phyloP scores from a whole-genome alignment of 2,329 filamentous ascomycete genomes.

The Amylocarpus encephaloides region DNA sequence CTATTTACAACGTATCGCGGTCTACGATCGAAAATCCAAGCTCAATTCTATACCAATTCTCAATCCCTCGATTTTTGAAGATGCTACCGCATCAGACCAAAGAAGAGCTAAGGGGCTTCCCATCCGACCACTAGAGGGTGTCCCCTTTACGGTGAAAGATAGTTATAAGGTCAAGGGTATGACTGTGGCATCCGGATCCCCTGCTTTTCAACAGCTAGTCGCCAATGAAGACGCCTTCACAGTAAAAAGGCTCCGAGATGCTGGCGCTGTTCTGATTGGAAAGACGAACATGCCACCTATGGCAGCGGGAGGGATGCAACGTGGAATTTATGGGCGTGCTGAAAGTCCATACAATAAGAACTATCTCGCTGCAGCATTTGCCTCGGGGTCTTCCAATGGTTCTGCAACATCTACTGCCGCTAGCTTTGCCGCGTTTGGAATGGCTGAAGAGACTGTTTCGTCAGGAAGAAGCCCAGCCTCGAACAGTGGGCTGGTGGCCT shows the following conservation, averaged over 20 bases:
- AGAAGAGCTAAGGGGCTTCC: slow-evolving; percentile 30
- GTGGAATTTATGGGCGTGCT: slow-evolving; percentile 49
- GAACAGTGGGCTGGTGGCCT: slow-evolving; percentile 50
- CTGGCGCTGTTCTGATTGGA: slow-evolving; percentile 46
- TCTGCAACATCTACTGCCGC: slow-evolving; percentile 45
- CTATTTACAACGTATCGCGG: slow-evolving; percentile 42
- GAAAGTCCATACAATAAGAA: slow-evolving; percentile 50
- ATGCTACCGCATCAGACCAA: slow-evolving; percentile 42
- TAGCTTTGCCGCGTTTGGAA: slow-evolving; percentile 45
- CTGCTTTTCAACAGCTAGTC: slow-evolving; percentile 44
- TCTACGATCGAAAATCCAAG: slow-evolving; percentile 38
- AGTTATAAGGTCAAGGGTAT: slow-evolving; percentile 48
- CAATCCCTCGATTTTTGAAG: slow-evolving; percentile 40
- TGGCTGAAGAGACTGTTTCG: slow-evolving; percentile 50
- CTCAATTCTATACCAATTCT: slow-evolving; percentile 45
- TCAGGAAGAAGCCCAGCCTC: slow-evolving; percentile 50
- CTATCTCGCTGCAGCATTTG: slow-evolving; percentile 48
- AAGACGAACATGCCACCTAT: slow-evolving; percentile 55
- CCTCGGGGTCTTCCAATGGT: slow-evolving; percentile 53
- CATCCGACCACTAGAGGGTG: slow-evolving; percentile 38
- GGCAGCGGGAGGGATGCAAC: slow-evolving; percentile 52
- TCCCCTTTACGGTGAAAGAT: slow-evolving; percentile 53
- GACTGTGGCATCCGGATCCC: slow-evolving; percentile 47
- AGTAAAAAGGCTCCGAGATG: slow-evolving; percentile 40
- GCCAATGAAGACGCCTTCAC: slow-evolving; percentile 48